Percentiles rank a stretch among this genome's conserved stretches.
Evolutionary conservation across 73 alveolate species (phyloP).

Genomic region (Paramecium biaurelia): DNA sequence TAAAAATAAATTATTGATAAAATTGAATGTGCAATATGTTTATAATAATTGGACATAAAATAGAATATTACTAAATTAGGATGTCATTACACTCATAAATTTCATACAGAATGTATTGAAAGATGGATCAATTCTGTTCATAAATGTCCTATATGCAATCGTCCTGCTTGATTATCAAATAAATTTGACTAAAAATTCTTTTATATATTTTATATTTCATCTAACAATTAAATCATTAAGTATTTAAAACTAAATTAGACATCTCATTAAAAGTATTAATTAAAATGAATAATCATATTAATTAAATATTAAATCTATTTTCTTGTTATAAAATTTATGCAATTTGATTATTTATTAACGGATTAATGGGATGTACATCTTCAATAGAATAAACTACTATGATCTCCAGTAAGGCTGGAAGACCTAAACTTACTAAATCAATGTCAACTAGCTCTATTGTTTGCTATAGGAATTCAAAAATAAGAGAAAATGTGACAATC

Average conservation of each 20-base stretch:
- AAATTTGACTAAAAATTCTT: not conserved
- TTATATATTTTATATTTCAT: not conserved
- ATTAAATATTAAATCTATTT: not conserved
- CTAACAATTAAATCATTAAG: too few relatives aligned
- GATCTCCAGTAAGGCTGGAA: not conserved
- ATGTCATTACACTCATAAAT: not conserved
- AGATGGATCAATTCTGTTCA: conserved; percentile 15
- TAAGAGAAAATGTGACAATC: not conserved
- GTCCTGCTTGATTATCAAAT: not conserved
- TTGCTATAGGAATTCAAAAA: not conserved
- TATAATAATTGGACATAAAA: not conserved
- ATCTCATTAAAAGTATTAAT: too few relatives aligned
- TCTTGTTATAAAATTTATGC: not conserved
- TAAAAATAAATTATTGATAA: not conserved
- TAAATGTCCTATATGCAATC: conserved; percentile 5
- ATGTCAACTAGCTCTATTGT: not conserved
- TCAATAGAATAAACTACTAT: not conserved
- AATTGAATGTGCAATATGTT: not conserved
- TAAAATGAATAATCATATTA: too few relatives aligned
- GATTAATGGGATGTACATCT: conserved; percentile 30
- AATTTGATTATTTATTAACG: conserved; percentile 19
- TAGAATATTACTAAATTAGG: not conserved
- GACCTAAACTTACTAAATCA: not conserved
- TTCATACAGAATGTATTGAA: not conserved
- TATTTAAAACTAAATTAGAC: too few relatives aligned